phyloP scores from a whole-genome alignment of 2,329 filamentous ascomycete species.

The Exophiala viscosa region DNA sequence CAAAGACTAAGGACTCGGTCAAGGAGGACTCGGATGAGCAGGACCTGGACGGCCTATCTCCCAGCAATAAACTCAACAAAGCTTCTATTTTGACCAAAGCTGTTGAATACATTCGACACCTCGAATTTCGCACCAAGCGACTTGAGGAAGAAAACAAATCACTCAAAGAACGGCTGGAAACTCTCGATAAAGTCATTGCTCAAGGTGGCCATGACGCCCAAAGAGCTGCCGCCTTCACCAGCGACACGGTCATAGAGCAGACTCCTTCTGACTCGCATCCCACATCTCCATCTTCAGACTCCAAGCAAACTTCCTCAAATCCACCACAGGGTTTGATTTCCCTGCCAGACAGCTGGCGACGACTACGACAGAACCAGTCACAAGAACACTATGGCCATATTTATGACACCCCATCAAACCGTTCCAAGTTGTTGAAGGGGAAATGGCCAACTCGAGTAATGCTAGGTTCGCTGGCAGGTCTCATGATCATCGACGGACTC shows the following conservation, averaged over 20 bases:
- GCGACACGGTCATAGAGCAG: constrained; percentile 27
- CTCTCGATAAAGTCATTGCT: constrained; percentile 66
- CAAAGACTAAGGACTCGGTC: constrained; percentile 47
- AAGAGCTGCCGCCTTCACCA: constrained; percentile 28
- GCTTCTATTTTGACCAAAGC: constrained; percentile 95
- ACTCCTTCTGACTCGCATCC: constrained; percentile 1
- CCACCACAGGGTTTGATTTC: constrained; percentile 44
- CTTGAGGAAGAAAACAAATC: constrained; percentile 75
- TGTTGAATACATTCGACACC: constrained; percentile 89
- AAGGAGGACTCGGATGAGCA: constrained; percentile 74
- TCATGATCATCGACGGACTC: constrained; percentile 87
- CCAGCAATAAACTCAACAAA: constrained; percentile 93
- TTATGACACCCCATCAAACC: constrained; percentile 38
- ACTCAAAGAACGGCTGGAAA: constrained; percentile 75
- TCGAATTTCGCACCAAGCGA: constrained; percentile 84
- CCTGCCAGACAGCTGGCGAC: constrained; percentile 42
- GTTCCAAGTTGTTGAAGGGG: constrained; percentile 43
- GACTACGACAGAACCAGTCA: constrained; percentile 37
- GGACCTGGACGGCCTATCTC: constrained; percentile 74
- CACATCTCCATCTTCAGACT: constrained; percentile 44
- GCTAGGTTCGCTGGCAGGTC: constrained; percentile 83
- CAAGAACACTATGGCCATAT: constrained; percentile 29
- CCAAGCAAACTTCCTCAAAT: constrained; percentile 30
- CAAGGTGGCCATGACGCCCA: constrained; percentile 33
- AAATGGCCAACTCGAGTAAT: constrained; percentile 70